phyloP scores from a whole-genome alignment of 2,329 filamentous ascomycete genomes.

The Aspergillus aculeatinus region DNA sequence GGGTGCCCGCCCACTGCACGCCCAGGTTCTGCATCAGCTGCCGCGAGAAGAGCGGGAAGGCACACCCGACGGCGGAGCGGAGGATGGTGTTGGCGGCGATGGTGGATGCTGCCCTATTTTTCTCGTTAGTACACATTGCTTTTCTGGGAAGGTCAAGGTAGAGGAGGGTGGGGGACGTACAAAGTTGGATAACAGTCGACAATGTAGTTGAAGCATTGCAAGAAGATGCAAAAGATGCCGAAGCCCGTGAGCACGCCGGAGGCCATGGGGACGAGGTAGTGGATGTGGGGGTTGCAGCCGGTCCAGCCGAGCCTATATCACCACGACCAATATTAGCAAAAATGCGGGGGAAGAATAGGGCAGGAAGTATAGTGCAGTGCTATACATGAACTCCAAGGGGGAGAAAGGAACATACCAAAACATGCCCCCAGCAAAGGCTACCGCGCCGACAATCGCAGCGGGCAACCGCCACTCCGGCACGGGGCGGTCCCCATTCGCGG shows the following conservation, averaged over 20 bases:
- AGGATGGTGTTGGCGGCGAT: slow-evolving; percentile 44
- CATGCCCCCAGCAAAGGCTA: slow-evolving; percentile 35
- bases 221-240: slow-evolving; percentile 34
- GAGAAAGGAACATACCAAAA: slow-evolving; percentile 34
- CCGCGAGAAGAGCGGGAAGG: slow-evolving; percentile 40
- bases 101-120: slow-evolving; percentile 37
- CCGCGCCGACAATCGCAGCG: slow-evolving; percentile 32
- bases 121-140: background rate
- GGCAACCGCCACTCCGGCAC: slow-evolving; percentile 38
- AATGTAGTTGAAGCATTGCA: slow-evolving; percentile 40
- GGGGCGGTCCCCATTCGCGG: slow-evolving; percentile 30
- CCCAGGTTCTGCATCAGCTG: slow-evolving; percentile 43
- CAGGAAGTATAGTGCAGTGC: background rate
- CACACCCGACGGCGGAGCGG: slow-evolving; percentile 38
- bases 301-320: slow-evolving; percentile 34
- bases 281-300: slow-evolving; percentile 31
- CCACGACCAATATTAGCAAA: no score
- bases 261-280: slow-evolving; percentile 36
- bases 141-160: no score
- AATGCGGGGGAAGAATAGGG: no score
- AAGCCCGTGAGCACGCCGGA: slow-evolving; percentile 33
- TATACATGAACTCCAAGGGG: no score
- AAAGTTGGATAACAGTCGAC: slow-evolving; percentile 43
- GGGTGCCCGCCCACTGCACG: slow-evolving; percentile 40
- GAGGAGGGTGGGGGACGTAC: slow-evolving; percentile 27